phyloP scores from a whole-genome alignment of 2,329 filamentous ascomycete genomes.

The Rhinocladiella similis region DNA sequence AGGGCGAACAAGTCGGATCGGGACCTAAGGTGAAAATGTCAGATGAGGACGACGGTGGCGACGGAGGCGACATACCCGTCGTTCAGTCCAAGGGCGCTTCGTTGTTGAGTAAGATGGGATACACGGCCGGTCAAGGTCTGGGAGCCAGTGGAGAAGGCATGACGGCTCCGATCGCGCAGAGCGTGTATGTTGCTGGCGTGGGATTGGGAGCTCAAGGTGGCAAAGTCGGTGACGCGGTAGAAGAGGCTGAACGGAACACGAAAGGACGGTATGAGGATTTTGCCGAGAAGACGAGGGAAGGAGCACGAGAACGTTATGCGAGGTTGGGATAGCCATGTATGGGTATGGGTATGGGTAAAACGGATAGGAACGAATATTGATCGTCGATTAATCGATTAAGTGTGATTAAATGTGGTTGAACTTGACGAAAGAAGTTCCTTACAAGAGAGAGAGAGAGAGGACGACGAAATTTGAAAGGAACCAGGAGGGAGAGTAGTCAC shows the following conservation, averaged over 20 bases:
- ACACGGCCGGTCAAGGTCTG: conserved; percentile 47
- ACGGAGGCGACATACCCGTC: conserved; percentile 28
- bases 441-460: too few relatives aligned
- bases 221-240: conserved; percentile 49
- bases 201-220: conserved; percentile 51
- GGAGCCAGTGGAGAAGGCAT: conserved; percentile 49
- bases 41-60: conserved; percentile 11
- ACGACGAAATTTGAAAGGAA: too few relatives aligned
- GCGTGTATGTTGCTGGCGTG: conserved; percentile 52
- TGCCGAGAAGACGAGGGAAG: conserved; percentile 47
- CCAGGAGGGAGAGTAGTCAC: too few relatives aligned
- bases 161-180: conserved; percentile 48
- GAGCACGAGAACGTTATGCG: conserved; percentile 49
- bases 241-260: conserved; percentile 51
- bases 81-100: conserved; percentile 51
- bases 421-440: too few relatives aligned
- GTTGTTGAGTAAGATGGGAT: conserved; percentile 53
- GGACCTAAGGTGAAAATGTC: conserved; percentile 6
- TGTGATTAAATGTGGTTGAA: too few relatives aligned
- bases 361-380: too few relatives aligned
- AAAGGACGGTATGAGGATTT: conserved; percentile 50
- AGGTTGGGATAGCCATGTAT: conserved; percentile 33
- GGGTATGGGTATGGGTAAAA: too few relatives aligned
- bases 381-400: too few relatives aligned
- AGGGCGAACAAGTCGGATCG: conserved; percentile 26